Evolutionary conservation across 164 flowering plant species (phyloP).

Genomic region (Annona squamosa): DNA sequence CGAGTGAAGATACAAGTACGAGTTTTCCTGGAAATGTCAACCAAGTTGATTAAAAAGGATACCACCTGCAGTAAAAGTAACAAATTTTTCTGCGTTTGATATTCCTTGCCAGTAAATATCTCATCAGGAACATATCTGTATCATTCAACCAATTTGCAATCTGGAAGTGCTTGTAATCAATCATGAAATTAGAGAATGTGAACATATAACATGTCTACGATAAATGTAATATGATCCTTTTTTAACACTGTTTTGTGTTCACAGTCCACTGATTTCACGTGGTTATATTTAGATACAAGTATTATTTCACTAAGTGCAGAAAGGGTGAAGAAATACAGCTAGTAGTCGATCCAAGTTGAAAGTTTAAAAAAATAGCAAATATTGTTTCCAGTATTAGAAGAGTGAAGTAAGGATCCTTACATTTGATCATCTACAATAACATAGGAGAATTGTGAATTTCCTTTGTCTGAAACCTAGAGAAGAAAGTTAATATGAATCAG

Average conservation of each 20-base stretch:
- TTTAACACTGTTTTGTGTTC: too few species aligned
- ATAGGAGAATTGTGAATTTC: constrained; percentile 83
- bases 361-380: too few species aligned
- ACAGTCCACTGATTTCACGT: too few species aligned
- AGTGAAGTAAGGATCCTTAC: constrained; percentile 34
- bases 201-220: too few species aligned
- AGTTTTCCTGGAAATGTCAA: constrained; percentile 58
- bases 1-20: constrained; percentile 89
- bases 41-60: neutral
- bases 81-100: neutral
- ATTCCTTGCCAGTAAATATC: neutral
- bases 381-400: constrained; percentile 1
- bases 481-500: constrained; percentile 3
- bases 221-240: too few species aligned
- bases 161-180: too few species aligned
- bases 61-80: neutral
- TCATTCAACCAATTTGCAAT: too few species aligned
- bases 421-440: constrained; percentile 73
- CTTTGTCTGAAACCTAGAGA: constrained; percentile 68
- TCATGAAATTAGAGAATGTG: too few species aligned
- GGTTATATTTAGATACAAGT: too few species aligned
- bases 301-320: too few species aligned
- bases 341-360: too few species aligned
- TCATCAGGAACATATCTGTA: neutral
- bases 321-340: too few species aligned